Base-by-base conservation (phyloP, 1,284 basidiomycete species). In the Microbotryum silenes-acaulis region DNA sequence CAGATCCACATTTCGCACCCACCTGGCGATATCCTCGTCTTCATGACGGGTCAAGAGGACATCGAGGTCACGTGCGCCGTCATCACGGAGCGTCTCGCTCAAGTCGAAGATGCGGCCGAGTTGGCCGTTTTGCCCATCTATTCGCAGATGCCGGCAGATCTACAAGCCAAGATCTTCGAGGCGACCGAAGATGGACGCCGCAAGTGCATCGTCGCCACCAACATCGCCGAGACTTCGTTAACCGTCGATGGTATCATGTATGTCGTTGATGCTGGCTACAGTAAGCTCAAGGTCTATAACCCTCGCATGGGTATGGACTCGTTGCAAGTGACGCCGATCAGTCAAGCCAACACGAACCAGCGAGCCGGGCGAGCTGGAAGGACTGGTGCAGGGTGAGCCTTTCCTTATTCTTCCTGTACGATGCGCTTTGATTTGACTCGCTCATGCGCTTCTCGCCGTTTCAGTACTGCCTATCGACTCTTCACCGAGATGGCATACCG, bases 1-100 rank as follows among this genome's bases (percentile, higher is more conserved):
- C 89, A 94, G 72, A 97, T 99, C 56, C 96, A 98, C 74, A 80
- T 98, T 27, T 91, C 92, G 0, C 82, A 88, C 21, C 91, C 92
- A n/a, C 84, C 85, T 0, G 96, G 96, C 6, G 96, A 98, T 77
- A 90, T 98, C 60, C 81, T 99, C 45, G 91, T 98, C 18, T 99
- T 99, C 76, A 98, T 98, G 94, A 99, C 96, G 6, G 96, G 96
- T 59, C 96, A 98, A 77, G 96, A 99, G 77, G 96, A 99, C 74
- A 99, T 99, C 47, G 67, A 69, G 44, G 59, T 91, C 48, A 96
- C 91, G 1, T 96, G 91, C 73, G 86, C 89, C 70, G 91, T 96
- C 31, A 80, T 96, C n/a, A 37, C 73, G 89, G 94, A 98, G 74
- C 89, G 96, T 14, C 79, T 98, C 21, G 82, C 82, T 2, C 92